phyloP scores from a whole-genome alignment of 179 eudicot genomes.

The Corrigiola litoralis region DNA sequence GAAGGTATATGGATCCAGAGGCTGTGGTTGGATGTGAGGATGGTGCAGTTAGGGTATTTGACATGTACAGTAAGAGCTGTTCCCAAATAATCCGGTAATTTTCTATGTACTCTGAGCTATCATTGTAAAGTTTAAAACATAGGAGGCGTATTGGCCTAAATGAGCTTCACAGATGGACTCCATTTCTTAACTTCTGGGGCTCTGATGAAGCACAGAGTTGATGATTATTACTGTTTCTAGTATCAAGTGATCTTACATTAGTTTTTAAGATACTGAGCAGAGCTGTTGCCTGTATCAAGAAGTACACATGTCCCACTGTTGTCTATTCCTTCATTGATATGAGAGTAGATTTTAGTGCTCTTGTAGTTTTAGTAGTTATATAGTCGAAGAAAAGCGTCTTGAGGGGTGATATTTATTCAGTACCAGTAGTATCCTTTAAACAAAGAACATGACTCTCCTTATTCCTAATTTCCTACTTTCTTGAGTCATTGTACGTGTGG shows the following conservation, averaged over 20 bases:
- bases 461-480: too few species aligned
- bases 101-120: background rate
- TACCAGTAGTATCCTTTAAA: too few species aligned
- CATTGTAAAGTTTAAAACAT: background rate
- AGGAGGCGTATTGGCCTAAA: background rate
- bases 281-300: too few species aligned
- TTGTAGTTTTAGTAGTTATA: too few species aligned
- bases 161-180: background rate
- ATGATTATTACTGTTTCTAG: background rate
- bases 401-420: too few species aligned
- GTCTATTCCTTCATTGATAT: too few species aligned
- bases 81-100: constrained; percentile 73
- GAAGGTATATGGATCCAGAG: constrained; percentile 83
- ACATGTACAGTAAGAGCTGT: constrained; percentile 77
- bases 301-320: too few species aligned
- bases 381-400: too few species aligned
- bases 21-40: constrained; percentile 90
- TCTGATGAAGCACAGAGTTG: background rate
- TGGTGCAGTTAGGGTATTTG: constrained; percentile 83
- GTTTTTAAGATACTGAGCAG: too few species aligned
- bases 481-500: background rate
- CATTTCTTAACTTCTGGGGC: background rate
- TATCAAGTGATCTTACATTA: background rate
- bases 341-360: too few species aligned
- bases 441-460: too few species aligned